A percentile compares a stretch with the other conserved stretches of the same genome.
These are phyloP conservation scores for Pythium apleroticum DNA, from an alignment of 352 stramenopile genomes.

Conservation along the genomic window DNA sequence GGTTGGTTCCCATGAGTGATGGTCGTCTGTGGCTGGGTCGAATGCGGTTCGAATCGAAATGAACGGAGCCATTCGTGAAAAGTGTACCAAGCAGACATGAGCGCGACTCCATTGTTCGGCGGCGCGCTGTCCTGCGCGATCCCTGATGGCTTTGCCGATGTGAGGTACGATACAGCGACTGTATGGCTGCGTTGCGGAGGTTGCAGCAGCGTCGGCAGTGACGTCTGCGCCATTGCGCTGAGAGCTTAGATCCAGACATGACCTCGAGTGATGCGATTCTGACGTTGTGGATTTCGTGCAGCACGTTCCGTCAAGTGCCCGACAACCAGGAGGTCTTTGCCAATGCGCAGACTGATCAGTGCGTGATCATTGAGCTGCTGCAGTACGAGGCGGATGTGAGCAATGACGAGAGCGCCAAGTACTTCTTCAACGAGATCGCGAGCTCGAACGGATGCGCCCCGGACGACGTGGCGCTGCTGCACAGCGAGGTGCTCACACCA, in stretches of 20 bases:
- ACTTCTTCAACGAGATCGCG: slow-evolving; percentile 87
- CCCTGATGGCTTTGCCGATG: slow-evolving; percentile 70
- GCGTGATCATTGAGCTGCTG: slow-evolving; percentile 82
- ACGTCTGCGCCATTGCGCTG: background rate
- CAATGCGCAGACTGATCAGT: slow-evolving; percentile 75
- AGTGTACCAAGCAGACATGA: slow-evolving; percentile 15
- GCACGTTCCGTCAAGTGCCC: slow-evolving; percentile 78
- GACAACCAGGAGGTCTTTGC: slow-evolving; percentile 90
- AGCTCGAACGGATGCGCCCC: slow-evolving; percentile 72
- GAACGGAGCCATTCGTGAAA: slow-evolving; percentile 1
- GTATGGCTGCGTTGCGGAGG: background rate
- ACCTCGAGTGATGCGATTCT: too few species aligned
- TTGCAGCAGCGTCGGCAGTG: background rate
- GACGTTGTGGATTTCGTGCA: slow-evolving; percentile 16
- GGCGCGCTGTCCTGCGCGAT: slow-evolving; percentile 75
- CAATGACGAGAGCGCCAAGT: slow-evolving; percentile 53
- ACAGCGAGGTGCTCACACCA: slow-evolving; percentile 36
- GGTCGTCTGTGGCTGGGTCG: background rate
- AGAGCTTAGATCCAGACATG: too few species aligned
- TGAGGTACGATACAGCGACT: slow-evolving; percentile 43
- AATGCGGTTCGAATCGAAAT: background rate
- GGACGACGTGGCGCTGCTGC: slow-evolving; percentile 50
- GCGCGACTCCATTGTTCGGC: slow-evolving; percentile 45
- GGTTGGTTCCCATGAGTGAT: background rate
- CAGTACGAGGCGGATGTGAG: slow-evolving; percentile 56